A percentile compares a stretch with the other conserved stretches of the same genome.
These are phyloP conservation scores for Globisporangium lucens DNA, from an alignment of 352 stramenopile species.

Conservation along the genomic window DNA sequence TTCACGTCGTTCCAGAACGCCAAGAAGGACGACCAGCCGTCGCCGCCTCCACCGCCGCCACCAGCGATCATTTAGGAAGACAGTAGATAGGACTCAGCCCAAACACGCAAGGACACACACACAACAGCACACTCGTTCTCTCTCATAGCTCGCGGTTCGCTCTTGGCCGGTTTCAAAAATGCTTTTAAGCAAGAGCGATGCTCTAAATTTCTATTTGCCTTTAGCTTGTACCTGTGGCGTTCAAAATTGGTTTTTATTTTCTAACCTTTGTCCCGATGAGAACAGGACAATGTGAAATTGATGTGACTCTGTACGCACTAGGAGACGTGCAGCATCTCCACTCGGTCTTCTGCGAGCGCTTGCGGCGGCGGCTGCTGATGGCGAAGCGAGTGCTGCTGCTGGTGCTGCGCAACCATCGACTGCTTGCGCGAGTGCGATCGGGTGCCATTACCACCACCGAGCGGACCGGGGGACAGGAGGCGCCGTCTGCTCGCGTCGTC, in stretches of 20 bases:
- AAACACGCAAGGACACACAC: not conserved
- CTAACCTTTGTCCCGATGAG: not conserved
- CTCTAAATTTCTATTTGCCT: not conserved
- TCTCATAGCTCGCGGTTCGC: not conserved
- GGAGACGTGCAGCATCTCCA: conserved; percentile 5
- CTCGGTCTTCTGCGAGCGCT: not conserved
- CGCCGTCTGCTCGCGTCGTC: conserved; percentile 8
- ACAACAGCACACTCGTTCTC: not conserved
- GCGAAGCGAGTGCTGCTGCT: conserved; percentile 4
- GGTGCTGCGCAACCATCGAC: conserved; percentile 3
- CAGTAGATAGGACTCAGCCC: not conserved
- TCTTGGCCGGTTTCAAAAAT: not conserved
- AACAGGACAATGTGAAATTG: not conserved
- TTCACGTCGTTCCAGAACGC: conserved; percentile 59
- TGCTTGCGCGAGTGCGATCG: conserved; percentile 10
- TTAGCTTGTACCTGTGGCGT: not conserved
- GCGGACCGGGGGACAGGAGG: conserved; percentile 14
- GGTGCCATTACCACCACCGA: not conserved
- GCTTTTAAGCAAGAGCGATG: not conserved
- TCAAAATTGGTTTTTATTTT: conserved; percentile 8
- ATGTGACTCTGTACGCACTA: not conserved
- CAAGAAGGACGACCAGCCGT: conserved; percentile 20
- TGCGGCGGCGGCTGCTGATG: not conserved
- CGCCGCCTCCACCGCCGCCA: too few relatives aligned
- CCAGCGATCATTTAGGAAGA: conserved; percentile 11